A percentile compares a stretch with the other conserved stretches of the same genome.
phyloP scores from a whole-genome alignment of 2,329 filamentous ascomycete genomes.

The Phaeosphaeriaceae sp. region DNA sequence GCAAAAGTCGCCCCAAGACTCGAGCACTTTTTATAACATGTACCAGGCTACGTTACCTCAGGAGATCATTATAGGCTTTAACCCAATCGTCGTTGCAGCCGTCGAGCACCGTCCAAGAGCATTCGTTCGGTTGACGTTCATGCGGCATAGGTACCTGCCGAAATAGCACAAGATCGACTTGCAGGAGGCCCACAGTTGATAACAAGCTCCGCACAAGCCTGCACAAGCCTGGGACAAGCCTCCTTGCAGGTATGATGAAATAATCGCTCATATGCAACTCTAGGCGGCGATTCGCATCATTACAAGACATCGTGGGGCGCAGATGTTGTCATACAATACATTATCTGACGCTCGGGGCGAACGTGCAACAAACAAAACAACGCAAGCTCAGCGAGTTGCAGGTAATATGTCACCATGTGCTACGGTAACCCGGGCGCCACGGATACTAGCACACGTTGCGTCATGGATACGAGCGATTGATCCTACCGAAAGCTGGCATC shows the following conservation, averaged over 20 bases:
- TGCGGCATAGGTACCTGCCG: slow-evolving; percentile 19
- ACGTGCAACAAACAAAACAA: neutral
- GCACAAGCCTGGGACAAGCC: slow-evolving; percentile 4
- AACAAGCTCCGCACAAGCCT: slow-evolving; percentile 24
- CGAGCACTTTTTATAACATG: too few species aligned
- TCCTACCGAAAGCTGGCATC: neutral
- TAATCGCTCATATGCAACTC: neutral
- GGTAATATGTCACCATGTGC: neutral
- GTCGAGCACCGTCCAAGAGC: neutral
- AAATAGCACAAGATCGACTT: slow-evolving; percentile 15
- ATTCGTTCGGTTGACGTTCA: neutral
- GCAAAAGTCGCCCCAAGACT: too few species aligned
- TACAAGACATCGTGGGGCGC: too few species aligned
- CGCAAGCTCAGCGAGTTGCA: neutral
- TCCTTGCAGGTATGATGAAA: neutral
- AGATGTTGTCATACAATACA: neutral
- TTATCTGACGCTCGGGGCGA: neutral
- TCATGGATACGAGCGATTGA: slow-evolving; percentile 10
- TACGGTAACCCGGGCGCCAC: neutral
- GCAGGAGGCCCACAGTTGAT: slow-evolving; percentile 6
- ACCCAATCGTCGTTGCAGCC: neutral
- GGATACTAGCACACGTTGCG: slow-evolving; percentile 1
- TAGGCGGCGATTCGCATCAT: too few species aligned
- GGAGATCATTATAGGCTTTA: too few species aligned
- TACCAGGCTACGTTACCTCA: neutral